Evolutionary conservation across 768 basidiomycete genomes (phyloP).

Genomic region (Holtermanniella nyarrowii): DNA sequence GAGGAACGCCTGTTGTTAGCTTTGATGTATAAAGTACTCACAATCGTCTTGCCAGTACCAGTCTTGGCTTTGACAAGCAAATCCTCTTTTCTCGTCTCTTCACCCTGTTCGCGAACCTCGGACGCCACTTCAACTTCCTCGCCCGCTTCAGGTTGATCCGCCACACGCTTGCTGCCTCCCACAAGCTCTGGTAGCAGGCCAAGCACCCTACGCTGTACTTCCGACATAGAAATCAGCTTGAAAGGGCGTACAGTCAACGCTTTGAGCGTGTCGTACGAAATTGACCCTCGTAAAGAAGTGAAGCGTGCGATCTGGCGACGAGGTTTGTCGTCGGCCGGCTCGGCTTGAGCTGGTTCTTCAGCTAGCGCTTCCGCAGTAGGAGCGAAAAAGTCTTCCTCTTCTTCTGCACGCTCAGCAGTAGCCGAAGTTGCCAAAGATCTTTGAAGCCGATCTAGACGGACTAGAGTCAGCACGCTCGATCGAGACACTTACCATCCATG

Average conservation of each 20-base stretch:
- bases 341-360: background rate
- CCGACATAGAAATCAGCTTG: conserved; percentile 59
- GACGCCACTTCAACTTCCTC: conserved; percentile 13
- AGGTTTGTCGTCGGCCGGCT: background rate
- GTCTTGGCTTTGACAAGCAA: conserved; percentile 78
- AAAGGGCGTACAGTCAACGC: conserved; percentile 60
- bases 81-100: conserved; percentile 45
- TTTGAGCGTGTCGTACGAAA: conserved; percentile 44
- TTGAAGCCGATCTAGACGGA: background rate
- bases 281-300: conserved; percentile 33
- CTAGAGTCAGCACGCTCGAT: too few species aligned
- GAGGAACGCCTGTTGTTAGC: conserved; percentile 53
- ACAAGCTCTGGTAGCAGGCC: conserved; percentile 60
- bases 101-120: conserved; percentile 1
- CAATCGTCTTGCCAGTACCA: conserved; percentile 76
- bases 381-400: background rate
- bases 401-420: background rate
- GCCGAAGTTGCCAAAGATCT: background rate
- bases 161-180: conserved; percentile 24
- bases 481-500: too few species aligned
- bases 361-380: background rate
- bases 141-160: conserved; percentile 9
- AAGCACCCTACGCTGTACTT: conserved; percentile 72
- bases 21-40: conserved; percentile 7
- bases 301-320: conserved; percentile 40